Base-by-base conservation (phyloP, 345 rosid genomes). In the Ceriops zippeliana region DNA sequence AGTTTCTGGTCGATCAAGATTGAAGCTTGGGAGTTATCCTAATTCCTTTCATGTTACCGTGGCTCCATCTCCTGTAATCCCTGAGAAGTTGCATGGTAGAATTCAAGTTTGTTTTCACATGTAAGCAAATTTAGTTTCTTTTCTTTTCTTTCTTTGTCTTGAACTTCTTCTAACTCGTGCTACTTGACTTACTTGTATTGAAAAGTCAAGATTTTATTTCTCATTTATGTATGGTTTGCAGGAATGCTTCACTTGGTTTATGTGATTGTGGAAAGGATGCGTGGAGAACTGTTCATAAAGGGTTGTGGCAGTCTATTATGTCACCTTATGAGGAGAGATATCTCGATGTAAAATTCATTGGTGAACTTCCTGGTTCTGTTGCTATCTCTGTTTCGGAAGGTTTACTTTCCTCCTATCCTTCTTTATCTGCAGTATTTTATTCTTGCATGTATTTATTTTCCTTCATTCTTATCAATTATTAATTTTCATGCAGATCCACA, bases 21-120 rank as follows among this genome's bases (percentile, higher is more conserved):
- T 82, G 81, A 57, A 81, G 49, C 78, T 90, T 64, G 75, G 72
- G 53, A 91, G 88, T 73, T 95, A 88, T 75, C 85, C 99, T 20
- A 82, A 68, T 70, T 77, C 87, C 19, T 62, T 86, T 42, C 86
- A 82, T 62, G 76, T 90, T 47, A 81, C 82, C n/a, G 38, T 90
- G 75, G 71, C 75, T 68, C 97, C 97, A 7, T 76, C 87, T 54
- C 71, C 59, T 11, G 67, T 52, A 34, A 75, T 87, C 52, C 83
- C 91, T 0, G 91, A 87, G 80, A 82, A 83, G 72, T 67, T 85
- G 59, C 90, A 86, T 65, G 60, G 75, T 63, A 89, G 78, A 83
- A 82, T 95, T 58, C 89, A 79, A 70, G 83, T 91, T 72, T 95
- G 98, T 71, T 80, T 86, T 76, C 98, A 90, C 72, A 73, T 89